Evolutionary conservation across 441 rosid genomes (phyloP), one percentile per base, ranked within the genome.

Genomic region (Omphalea diandra): DNA sequence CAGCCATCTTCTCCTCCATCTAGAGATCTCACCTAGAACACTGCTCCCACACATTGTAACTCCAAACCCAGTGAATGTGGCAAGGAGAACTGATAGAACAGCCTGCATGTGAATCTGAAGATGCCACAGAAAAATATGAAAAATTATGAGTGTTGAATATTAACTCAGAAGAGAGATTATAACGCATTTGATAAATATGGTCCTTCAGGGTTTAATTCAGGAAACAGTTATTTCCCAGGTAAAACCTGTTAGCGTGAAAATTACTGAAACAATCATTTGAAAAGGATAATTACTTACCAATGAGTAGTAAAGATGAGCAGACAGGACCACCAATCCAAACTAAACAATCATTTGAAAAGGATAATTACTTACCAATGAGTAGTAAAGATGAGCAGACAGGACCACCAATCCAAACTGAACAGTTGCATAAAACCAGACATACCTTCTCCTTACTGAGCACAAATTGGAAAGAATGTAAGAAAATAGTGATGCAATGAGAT

Each of bases 61-160:
- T 71, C 98, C 99, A 52, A 93, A 93, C 40, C 98, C 98, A 11
- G 84, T 72, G 64, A 93, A 80, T 32, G 91, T 80, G 46, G 99
- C 92, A 36, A 93, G 85, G 36, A 93, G 86, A 77, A 93, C 84
- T 38, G 90, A 73, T 47, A 88, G 76, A 65, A 90, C 82, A 57
- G 93, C 80, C 75, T 87, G 91, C 81, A 87, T 69, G 69, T 83
- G 90, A 75, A 90, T 74, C 98, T 93, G 85, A 72, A 69, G 71
- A 82, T 41, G 65, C 70, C 75, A 58, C 24, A 50, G 58, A 75
- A 41, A 22, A 14, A 57, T 20, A 62, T 3, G 18, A 47, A 54
- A 47, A 54, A 54, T 32, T 47, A 60, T 58, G 43, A 73, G 43
- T 59, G 10, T 14, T n/a, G 20, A 8, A 32, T 2, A 12, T 14